A percentile compares a stretch with the other conserved stretches of the same genome.
Evolutionary conservation across 352 stramenopile genomes (phyloP).

Genomic region (Globisporangium yorkense): DNA sequence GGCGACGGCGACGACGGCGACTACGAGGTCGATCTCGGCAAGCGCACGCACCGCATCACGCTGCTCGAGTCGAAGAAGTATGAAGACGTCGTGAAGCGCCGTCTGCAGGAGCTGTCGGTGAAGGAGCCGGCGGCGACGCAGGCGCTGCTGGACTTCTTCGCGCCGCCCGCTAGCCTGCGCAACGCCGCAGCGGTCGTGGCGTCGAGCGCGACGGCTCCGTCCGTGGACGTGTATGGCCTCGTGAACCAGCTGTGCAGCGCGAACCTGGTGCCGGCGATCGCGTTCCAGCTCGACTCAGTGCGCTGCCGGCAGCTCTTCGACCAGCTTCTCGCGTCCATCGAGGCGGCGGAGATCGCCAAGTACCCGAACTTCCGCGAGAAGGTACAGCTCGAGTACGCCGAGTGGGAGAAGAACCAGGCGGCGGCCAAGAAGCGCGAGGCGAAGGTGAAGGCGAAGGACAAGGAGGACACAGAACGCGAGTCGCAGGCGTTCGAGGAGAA

Average conservation of each 20-base stretch:
- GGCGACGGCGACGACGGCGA: conserved; percentile 52
- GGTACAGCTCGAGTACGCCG: conserved; percentile 89
- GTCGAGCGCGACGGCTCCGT: conserved; percentile 47
- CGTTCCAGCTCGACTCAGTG: conserved; percentile 86
- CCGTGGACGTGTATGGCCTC: conserved; percentile 62
- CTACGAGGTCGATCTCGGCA: conserved; percentile 64
- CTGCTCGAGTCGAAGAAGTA: conserved; percentile 97
- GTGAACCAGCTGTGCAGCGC: conserved; percentile 58
- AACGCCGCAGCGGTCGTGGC: conserved; percentile 46
- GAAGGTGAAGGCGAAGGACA: conserved; percentile 93
- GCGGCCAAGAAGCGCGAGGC: conserved; percentile 91
- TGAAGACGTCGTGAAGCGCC: conserved; percentile 94
- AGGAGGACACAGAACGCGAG: conserved; percentile 79
- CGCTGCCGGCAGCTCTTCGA: conserved; percentile 86
- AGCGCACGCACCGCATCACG: conserved; percentile 91
- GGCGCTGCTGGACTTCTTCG: conserved; percentile 77
- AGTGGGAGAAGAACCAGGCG: conserved; percentile 85
- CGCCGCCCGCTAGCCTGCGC: conserved; percentile 53
- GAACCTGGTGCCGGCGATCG: conserved; percentile 75
- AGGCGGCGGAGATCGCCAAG: conserved; percentile 60
- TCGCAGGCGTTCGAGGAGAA: conserved; percentile 80
- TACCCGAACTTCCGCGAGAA: conserved; percentile 91
- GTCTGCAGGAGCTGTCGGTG: conserved; percentile 83
- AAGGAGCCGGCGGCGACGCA: conserved; percentile 88
- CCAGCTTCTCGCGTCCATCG: conserved; percentile 62